Conservation (phyloP, 2,329 filamentous ascomycete genomes). For the Lecanicillium sp. region DNA sequence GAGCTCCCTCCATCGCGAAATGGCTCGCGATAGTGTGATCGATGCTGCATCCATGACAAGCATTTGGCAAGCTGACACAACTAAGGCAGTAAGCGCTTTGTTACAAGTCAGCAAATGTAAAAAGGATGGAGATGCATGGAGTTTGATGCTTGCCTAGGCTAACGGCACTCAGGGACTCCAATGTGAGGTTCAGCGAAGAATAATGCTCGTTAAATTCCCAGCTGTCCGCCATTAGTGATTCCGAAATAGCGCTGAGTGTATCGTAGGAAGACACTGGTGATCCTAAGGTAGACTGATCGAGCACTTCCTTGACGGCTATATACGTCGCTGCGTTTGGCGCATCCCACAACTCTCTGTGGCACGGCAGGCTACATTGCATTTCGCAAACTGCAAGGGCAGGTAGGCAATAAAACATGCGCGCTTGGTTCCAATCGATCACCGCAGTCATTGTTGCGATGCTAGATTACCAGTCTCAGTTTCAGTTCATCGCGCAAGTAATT, state of each 20-base stretch:
- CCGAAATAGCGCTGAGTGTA: background rate
- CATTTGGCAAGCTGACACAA: constrained; percentile 2
- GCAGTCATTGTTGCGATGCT: background rate
- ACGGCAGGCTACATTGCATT: constrained; percentile 1
- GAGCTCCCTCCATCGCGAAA: background rate
- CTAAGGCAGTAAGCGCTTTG: background rate
- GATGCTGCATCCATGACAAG: background rate
- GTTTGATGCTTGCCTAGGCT: background rate
- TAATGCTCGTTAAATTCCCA: background rate
- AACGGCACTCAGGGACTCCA: background rate
- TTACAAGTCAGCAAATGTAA: too few species aligned
- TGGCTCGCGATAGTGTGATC: background rate
- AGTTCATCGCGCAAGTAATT: too few species aligned
- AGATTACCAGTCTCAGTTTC: background rate
- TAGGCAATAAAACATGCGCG: background rate
- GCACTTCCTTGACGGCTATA: background rate
- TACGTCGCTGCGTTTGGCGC: background rate
- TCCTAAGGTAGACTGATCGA: background rate
- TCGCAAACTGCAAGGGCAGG: background rate
- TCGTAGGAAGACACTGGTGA: too few species aligned
- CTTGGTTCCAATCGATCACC: background rate
- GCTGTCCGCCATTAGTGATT: background rate
- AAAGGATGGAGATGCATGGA: too few species aligned
- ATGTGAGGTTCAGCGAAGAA: background rate
- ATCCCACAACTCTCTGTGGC: constrained; percentile 3